These are phyloP conservation scores for Salix viminalis DNA, from an alignment of 345 rosid species.

Conservation along the genomic window DNA sequence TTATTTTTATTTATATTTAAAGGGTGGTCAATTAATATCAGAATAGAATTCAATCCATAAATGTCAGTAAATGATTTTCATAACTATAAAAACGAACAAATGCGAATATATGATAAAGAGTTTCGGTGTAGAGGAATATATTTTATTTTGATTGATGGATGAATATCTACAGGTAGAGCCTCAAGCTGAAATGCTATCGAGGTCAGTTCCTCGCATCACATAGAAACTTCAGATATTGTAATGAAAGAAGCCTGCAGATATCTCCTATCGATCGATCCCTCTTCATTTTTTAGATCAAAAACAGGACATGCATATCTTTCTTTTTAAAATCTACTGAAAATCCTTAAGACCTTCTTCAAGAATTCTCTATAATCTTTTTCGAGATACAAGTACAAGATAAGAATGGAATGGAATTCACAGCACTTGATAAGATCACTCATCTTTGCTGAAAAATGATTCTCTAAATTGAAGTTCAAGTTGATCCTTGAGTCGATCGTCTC, in stretches of 20 bases:
- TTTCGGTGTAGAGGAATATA: not conserved
- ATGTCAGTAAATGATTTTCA: not conserved
- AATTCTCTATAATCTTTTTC: too few species aligned
- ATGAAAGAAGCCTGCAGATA: too few species aligned
- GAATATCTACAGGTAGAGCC: not conserved
- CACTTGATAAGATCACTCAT: not conserved
- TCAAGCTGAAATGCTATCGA: not conserved
- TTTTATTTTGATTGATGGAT: not conserved
- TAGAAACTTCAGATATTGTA: too few species aligned
- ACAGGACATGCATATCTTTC: not conserved
- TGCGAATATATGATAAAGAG: not conserved
- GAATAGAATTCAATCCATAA: too few species aligned
- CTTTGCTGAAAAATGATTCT: not conserved
- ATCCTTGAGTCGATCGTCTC: not conserved
- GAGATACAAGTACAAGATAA: not conserved
- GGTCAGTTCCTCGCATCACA: slow-evolving; percentile 5
- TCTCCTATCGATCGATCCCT: not conserved
- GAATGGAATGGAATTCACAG: not conserved
- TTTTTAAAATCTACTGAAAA: not conserved
- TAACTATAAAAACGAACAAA: not conserved
- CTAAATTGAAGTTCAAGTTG: not conserved
- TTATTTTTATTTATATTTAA: too few species aligned
- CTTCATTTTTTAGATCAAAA: not conserved
- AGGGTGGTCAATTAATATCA: too few species aligned
- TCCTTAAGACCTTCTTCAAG: not conserved